Evolutionary conservation across 2,329 filamentous ascomycete species (phyloP).

Genomic region (Thielaviopsis musarum): DNA sequence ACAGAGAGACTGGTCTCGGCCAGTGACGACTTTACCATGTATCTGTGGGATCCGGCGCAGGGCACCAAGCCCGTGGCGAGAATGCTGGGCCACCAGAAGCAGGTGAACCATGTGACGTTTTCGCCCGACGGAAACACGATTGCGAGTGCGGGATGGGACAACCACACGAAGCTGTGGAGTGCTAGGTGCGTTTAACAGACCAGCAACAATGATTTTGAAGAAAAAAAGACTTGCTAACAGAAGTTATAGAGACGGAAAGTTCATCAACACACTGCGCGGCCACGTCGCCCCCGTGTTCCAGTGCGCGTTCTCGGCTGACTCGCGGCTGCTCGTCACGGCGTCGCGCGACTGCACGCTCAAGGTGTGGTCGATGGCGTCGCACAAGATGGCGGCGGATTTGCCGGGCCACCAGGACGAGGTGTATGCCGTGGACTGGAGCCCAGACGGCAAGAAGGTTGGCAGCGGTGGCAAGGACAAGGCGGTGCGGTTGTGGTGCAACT

Average conservation of each 20-base stretch:
- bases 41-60: constrained; percentile 71
- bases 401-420: constrained; percentile 88
- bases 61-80: constrained; percentile 74
- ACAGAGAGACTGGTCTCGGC: constrained; percentile 78
- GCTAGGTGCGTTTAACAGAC: constrained; percentile 34
- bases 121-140: constrained; percentile 79
- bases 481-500: constrained; percentile 50
- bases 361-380: constrained; percentile 79
- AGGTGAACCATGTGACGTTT: constrained; percentile 90
- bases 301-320: constrained; percentile 83
- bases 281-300: constrained; percentile 87
- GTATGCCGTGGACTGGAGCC: constrained; percentile 88
- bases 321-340: constrained; percentile 68
- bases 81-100: constrained; percentile 87
- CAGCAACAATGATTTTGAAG: too few relatives aligned
- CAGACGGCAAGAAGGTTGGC: constrained; percentile 73
- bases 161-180: constrained; percentile 86
- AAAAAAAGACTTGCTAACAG: too few relatives aligned
- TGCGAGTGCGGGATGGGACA: constrained; percentile 82
- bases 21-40: constrained; percentile 92
- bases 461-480: constrained; percentile 89
- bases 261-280: constrained; percentile 72
- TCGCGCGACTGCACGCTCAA: constrained; percentile 90
- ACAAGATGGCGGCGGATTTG: constrained; percentile 64
- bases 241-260: constrained; percentile 49